Conservation (phyloP, 2,329 filamentous ascomycete species). For the Tolypocladium nubicola region DNA sequence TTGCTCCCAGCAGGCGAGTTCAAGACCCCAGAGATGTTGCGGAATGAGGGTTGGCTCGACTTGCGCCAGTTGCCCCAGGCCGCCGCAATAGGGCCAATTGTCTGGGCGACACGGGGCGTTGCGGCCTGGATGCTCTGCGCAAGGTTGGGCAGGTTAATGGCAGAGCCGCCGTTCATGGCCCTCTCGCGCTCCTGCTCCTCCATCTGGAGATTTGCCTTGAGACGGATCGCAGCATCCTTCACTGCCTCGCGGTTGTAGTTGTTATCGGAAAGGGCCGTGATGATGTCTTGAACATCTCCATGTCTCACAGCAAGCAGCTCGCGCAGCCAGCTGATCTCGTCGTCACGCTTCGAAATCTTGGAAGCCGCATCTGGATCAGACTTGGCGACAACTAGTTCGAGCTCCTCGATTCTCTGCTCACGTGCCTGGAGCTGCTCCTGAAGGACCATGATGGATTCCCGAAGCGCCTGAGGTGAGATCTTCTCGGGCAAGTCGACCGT, state of each 20-base stretch:
- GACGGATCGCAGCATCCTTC: slow-evolving; percentile 82
- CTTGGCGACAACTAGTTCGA: slow-evolving; percentile 60
- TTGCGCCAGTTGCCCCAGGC: slow-evolving; percentile 95
- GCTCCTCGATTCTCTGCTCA: slow-evolving; percentile 77
- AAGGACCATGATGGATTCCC: slow-evolving; percentile 90
- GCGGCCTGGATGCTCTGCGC: slow-evolving; percentile 68
- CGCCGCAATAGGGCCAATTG: slow-evolving; percentile 67
- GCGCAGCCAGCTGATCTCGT: slow-evolving; percentile 89
- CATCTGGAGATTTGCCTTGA: slow-evolving; percentile 94
- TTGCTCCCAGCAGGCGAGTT: slow-evolving; percentile 31
- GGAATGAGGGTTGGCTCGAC: slow-evolving; percentile 41
- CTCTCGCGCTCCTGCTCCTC: slow-evolving; percentile 92
- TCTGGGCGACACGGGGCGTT: slow-evolving; percentile 74
- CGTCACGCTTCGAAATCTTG: slow-evolving; percentile 84
- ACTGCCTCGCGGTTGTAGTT: slow-evolving; percentile 69
- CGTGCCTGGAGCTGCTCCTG: slow-evolving; percentile 95
- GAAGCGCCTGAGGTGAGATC: slow-evolving; percentile 86
- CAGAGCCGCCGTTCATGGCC: slow-evolving; percentile 59
- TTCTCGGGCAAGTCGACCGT: slow-evolving; percentile 58
- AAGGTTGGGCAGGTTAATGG: slow-evolving; percentile 61
- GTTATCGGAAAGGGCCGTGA: slow-evolving; percentile 64
- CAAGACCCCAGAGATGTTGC: slow-evolving; percentile 35
- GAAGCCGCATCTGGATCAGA: slow-evolving; percentile 66
- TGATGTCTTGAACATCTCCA: slow-evolving; percentile 87
- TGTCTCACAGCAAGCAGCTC: slow-evolving; percentile 86